Evolutionary conservation across 768 basidiomycete genomes (phyloP), one percentile per base, ranked within the genome.

Genomic region (Lentinula sp.): DNA sequence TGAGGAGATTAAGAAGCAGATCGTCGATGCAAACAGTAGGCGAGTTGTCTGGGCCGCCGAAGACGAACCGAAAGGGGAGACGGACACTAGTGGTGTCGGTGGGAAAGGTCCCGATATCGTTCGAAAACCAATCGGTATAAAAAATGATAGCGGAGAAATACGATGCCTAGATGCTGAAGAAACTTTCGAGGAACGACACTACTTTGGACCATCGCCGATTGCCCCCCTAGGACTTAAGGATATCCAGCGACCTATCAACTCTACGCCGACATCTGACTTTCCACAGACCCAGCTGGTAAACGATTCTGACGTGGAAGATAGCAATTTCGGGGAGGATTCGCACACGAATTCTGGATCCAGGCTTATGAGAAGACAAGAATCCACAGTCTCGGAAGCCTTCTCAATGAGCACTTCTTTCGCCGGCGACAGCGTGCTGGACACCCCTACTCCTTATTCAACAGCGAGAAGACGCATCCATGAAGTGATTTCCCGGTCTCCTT

Each of bases 11-110:
- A 82, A 87, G 61, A 75, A 79, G 35, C 90, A 91, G 68, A 73
- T 72, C 57, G 74, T 77, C 63, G 91, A 92, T 61, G 89, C 90
- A 1, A 67, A 77, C 35, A 70, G 74, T 10, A 80, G 91, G 61
- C 84, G 79, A 51, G 72, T 91, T 28, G 82, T 86, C 8, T 93
- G 90, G 90, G 78, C 82, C 20, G 79, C 72, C 6, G 83, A 83
- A 62, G 74, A 75, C 61, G 80, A 76, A 20, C 70, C 73, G 3
- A 66, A 71, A 18, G 85, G 85, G 57, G 65, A 68, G 13, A 87
- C 83, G 6, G 84, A 86, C 65, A 75, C 77, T 0, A 82, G 81
- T 41, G 80, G 77, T 63, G 63, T 71, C 41, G 63, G 59, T 42
- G 70, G 70, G 52, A 63, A 73, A 4, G 76, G 79, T 59, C 70